These are phyloP conservation scores for Boechera stricta DNA, from an alignment of 345 rosid species.

Conservation along the genomic window DNA sequence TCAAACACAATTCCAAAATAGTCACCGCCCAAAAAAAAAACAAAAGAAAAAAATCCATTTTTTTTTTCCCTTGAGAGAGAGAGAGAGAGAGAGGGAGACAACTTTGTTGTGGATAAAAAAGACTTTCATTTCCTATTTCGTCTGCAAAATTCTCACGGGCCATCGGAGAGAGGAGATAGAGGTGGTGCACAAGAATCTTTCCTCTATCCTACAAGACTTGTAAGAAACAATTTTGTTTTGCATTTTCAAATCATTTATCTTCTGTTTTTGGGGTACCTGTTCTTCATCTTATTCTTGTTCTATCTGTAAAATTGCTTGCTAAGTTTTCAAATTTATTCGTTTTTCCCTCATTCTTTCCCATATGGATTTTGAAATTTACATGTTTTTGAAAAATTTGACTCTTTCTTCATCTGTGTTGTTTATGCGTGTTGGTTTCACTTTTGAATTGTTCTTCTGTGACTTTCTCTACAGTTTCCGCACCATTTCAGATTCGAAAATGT, in stretches of 20 bases:
- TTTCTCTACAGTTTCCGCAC: constrained; percentile 21
- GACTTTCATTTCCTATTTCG: constrained; percentile 42
- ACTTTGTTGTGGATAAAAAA: constrained; percentile 38
- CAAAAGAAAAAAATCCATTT: constrained; percentile 9
- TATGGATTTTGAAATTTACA: constrained; percentile 5
- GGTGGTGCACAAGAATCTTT: constrained; percentile 45
- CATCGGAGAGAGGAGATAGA: constrained; percentile 48
- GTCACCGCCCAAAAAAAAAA: constrained; percentile 45
- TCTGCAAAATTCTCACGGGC: constrained; percentile 48
- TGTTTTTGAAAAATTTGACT: constrained; percentile 20
- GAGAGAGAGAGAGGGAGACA: constrained; percentile 39
- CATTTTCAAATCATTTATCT: not conserved
- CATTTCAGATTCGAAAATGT: constrained; percentile 34
- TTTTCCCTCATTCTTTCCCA: not conserved
- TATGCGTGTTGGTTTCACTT: constrained; percentile 37
- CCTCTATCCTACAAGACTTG: constrained; percentile 29
- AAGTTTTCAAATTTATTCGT: not conserved
- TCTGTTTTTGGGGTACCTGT: constrained; percentile 24
- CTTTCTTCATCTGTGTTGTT: constrained; percentile 34
- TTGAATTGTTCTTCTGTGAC: constrained; percentile 34
- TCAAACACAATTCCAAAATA: constrained; percentile 44
- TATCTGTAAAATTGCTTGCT: not conserved
- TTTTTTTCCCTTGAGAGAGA: constrained; percentile 22
- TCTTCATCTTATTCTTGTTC: constrained; percentile 21
- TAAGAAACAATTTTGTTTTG: constrained; percentile 21